Evolutionary conservation across 2,329 filamentous ascomycete species (phyloP), one percentile per base, ranked within the genome.

Genomic region (Neofusicoccum laricinum): DNA sequence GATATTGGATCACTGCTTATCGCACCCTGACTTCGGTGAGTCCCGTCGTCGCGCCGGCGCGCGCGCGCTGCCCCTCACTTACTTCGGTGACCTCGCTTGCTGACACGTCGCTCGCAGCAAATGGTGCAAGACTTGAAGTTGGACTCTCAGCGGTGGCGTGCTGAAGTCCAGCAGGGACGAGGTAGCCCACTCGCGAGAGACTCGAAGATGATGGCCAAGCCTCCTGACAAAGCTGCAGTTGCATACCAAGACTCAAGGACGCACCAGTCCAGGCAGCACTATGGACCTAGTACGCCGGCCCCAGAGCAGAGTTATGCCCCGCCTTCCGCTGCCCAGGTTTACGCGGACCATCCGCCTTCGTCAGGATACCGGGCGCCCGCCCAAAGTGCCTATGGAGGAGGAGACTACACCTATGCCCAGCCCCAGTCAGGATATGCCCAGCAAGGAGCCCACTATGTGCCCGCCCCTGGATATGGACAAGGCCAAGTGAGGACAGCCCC

Each of bases 1-100:
- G 81, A 65, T 83, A 81, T 75, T 82, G 79, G 80, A 82, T 83
- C 68, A 80, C 80, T 62, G 81, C 81, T 40, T 82, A 82, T 71
- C 78, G 81, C 46, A 82, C 80, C 53, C 73, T 83, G 63, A 83
- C 81, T 49, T 75, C 79, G 70, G 80, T 82, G 78, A 63, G 80
- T 73, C 2, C 12, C 19, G 34, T 17, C 36, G 32, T 36, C 17
- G 25, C 25, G 25, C 25, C 25, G 17, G 7, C 50, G 50, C 38
- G 7, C 50, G 50, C 38, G 38, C 55, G 40, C 41, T 46, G 41
- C 55, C 40, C 41, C 55, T 34, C 40, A 19, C 14, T 59, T 25
- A 30, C 25, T 14, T 19, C n/a, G 25, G 8, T 34, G 25, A 30
- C 25, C 25, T 30, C 30, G 43, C 43, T 17, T 38, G 58, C 58